These are phyloP conservation scores for Pseudogymnoascus sp. DNA, from an alignment of 2,329 filamentous ascomycete genomes.

Conservation along the genomic window DNA sequence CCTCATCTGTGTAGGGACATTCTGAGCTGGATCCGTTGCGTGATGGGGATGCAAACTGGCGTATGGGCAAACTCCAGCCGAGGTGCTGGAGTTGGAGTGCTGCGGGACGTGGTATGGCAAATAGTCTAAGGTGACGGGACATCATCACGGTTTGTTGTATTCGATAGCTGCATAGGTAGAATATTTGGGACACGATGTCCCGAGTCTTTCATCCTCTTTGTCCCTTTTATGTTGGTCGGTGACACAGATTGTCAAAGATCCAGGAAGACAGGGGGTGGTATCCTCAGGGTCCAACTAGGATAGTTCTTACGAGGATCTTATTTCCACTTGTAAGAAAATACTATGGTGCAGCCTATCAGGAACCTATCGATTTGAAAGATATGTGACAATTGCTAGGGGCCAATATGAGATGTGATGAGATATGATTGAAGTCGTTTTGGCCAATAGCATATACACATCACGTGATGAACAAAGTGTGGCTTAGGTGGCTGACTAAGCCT, in stretches of 20 bases:
- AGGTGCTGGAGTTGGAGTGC: not conserved
- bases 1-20: constrained; percentile 4
- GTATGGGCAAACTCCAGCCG: not conserved
- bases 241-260: not conserved
- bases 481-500: not conserved
- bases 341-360: not conserved
- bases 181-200: not conserved
- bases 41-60: not conserved
- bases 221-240: not conserved
- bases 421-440: not conserved
- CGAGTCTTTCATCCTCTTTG: constrained; percentile 4
- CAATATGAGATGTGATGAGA: not conserved
- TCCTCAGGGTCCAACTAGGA: not conserved
- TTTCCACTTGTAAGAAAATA: not conserved
- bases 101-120: not conserved
- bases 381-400: not conserved
- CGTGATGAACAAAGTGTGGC: not conserved
- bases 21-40: not conserved
- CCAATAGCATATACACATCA: not conserved
- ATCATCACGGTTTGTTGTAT: not conserved
- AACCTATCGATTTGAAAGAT: not conserved
- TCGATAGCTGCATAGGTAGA: not conserved
- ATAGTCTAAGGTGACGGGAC: not conserved
- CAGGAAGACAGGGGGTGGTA: not conserved
- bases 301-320: not conserved